Base-by-base conservation (phyloP, 768 basidiomycete genomes). In the Podaxis pistillaris region DNA sequence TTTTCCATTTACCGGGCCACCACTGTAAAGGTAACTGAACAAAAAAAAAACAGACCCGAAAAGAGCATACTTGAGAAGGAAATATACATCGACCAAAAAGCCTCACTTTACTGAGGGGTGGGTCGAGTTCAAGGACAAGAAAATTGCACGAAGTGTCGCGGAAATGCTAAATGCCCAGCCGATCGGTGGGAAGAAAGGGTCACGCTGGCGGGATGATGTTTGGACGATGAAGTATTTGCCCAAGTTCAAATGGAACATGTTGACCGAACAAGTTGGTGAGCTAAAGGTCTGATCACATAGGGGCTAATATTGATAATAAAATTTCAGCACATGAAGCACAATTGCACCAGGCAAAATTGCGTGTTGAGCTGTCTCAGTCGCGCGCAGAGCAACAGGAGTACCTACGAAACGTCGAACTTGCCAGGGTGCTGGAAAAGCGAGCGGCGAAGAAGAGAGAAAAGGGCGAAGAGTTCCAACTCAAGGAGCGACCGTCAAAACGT, bases 151-250 rank as follows among this genome's bases (percentile, higher is more conserved):
- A 19, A 87, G 86, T 41, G 89, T 96, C 8, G 96, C 96, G 7
- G 93, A 86, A 60, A 94, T 98, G 93, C 79, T 99, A 66, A 99
- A 99, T 71, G 97, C 96, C 1, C 89, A 95, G 69, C 85, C 94
- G 1, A 95, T 99, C 63, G 97, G 96, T 30, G 94, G 94, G 1
- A 96, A 94, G 79, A 94, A 94, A 72, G 89, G 90, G 4, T 83
- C 86, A 2, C 81, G 93, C 62, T 98, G 94, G 93, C 81, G 93
- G 71, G 96, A 98, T 71, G 97, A 99, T 67, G 88, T 99, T 7
- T 99, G 97, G 97, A 98, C 97, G 61, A 96, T 98, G 94, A 96
- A 96, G 72, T 99, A 99, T 73, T 78, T 99, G 62, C 96, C 96
- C 8, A 91, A 87, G 70, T 99, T 98, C 82, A 97, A 96, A 70